Evolutionary conservation across 139 green algal species (phyloP), one percentile per base, ranked within the genome.

Genomic region (Volvox africanus): DNA sequence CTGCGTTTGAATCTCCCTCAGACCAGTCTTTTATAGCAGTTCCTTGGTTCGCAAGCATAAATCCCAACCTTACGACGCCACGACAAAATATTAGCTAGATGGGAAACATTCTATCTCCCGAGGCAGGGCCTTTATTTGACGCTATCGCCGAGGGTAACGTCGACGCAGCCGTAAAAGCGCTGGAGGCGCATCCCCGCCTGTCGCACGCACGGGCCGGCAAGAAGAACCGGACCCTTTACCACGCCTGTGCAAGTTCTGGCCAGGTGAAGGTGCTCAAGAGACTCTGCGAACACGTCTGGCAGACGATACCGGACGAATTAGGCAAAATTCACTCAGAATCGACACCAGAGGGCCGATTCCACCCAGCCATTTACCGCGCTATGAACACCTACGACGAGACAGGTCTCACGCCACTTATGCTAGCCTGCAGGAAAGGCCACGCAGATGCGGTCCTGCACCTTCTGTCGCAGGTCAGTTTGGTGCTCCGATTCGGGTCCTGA

Each of bases 351-450:
- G 75, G 84, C 12, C 26, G 26, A 20, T 22, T 16, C 9, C 85
- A 89, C 37, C 69, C 69, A 0, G 22, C 44, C 69, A 82, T 89
- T 30, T 62, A 26, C 22, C 35, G 28, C 0, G 69, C 35, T 1
- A 55, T 89, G 3, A 89, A 89, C 69, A n/a, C 0, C 18, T 65
- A 35, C 16, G 85, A 89, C 37, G 21, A 82, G 69, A 20, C 18
- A 0, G 85, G 85, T 3, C 44, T 82, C 5, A 71, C 85, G n/a
- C 69, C 85, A 21, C 69, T 89, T 1, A 89, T 89, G 44, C 37
- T 89, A 1, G 85, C 85, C 0, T 89, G 85, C 85, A 82, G 69
- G 37, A 37, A 82, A 21, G 85, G 85, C 18, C 85, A 89, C 69
- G 37, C 18, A 1, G 5, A 22, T 1, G 28, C 76, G 1, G 44